Base-by-base conservation (phyloP, 1,139 yeast genomes). In the Saccharomycopsis phalli region DNA sequence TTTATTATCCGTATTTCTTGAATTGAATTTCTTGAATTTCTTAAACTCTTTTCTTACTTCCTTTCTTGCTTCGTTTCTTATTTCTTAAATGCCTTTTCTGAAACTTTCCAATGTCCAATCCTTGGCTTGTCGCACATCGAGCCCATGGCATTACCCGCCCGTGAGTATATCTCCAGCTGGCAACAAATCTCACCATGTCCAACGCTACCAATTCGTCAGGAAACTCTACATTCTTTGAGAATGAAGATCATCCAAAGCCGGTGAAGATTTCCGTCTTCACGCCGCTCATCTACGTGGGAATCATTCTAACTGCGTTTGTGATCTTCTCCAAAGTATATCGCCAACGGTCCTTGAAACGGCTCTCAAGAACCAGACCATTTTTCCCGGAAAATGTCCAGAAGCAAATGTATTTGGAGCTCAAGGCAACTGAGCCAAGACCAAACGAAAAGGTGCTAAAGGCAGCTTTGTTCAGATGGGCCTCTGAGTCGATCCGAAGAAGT, bases 401-500 rank as follows among this genome's bases (percentile, higher is more conserved):
- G 47, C 78, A 76, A 43, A 59, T 84, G 49, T 87, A 80, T 58
- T 62, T 65, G 41, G 70, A 77, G 39, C 63, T 88, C 46, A 73
- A 74, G 52, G 61, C 60, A 14, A 68, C 66, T 49, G 68, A 69
- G 29, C 71, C 75, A 10, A 76, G 74, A 50, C 83, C 88, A 3
- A 88, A 87, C 50, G 91, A 79, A 25, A 83, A 81, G 54, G 81
- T 87, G 28, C 54, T 87, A 54, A 84, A 83, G 55, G 93, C 95
- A 2, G 95, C 96, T 1, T 65, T 91, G 45, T 65, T 87, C 58
- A 81, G 86, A 58, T 88, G 82, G 52, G 66, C 71, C 50, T 81
- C 94, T 10, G 97, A 84, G 55, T 95, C 97, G 5, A 77, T 91
- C 51, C 80, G 86, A 59, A 74, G 96, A 57, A 76, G 82, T 22